A percentile compares a stretch with the other conserved stretches of the same genome.
Evolutionary conservation across 257 asterid species (phyloP).

Genomic region (Plantago elongata): DNA sequence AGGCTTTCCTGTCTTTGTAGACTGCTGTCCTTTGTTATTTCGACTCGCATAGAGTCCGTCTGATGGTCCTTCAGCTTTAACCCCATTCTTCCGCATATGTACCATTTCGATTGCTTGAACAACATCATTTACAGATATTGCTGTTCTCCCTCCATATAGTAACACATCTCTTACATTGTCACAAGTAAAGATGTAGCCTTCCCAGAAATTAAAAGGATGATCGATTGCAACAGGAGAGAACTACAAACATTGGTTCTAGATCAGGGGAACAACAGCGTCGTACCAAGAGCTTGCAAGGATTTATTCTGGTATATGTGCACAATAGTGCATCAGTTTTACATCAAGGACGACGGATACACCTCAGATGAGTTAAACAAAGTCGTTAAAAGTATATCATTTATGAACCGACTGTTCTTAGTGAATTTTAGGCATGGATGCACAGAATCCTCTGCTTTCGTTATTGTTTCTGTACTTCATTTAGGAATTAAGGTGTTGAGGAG

Average conservation of each 20-base stretch:
- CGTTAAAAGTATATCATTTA: constrained; percentile 43
- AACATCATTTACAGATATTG: too few relatives aligned
- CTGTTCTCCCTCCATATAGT: too few relatives aligned
- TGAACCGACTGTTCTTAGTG: constrained; percentile 39
- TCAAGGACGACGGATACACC: constrained; percentile 66
- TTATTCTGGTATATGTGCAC: constrained; percentile 76
- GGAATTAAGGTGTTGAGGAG: background rate
- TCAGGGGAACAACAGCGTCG: constrained; percentile 30
- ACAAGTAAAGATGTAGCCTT: constrained; percentile 35
- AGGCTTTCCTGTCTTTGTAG: too few relatives aligned
- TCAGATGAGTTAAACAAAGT: constrained; percentile 42
- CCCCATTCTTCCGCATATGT: too few relatives aligned
- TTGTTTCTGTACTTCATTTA: too few relatives aligned
- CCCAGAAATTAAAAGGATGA: constrained; percentile 36
- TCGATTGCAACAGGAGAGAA: constrained; percentile 47
- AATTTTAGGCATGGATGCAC: background rate
- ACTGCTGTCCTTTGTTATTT: too few relatives aligned
- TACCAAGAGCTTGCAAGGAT: constrained; percentile 73
- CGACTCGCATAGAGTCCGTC: too few relatives aligned
- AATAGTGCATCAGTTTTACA: constrained; percentile 48
- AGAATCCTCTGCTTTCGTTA: too few relatives aligned
- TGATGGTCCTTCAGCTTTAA: too few relatives aligned
- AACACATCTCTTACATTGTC: too few relatives aligned
- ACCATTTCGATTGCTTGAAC: too few relatives aligned
- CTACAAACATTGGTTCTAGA: constrained; percentile 53